phyloP scores from a whole-genome alignment of 2,329 filamentous ascomycete genomes.

The Talaromyces pinophilus region DNA sequence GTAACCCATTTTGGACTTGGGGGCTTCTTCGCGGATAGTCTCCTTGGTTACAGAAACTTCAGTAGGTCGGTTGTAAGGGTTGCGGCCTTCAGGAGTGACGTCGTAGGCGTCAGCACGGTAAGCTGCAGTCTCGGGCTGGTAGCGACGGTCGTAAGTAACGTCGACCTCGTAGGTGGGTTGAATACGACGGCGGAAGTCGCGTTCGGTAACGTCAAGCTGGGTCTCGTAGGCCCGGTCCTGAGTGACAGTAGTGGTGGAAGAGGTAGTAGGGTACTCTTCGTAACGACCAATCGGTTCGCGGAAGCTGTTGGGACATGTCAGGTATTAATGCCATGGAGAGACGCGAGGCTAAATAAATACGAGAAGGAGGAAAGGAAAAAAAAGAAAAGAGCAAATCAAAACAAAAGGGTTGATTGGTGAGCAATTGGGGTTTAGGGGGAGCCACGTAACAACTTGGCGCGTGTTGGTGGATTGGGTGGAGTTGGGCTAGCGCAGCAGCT shows the following conservation, averaged over 20 bases:
- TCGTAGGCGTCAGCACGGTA: constrained; percentile 31
- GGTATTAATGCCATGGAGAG: constrained; percentile 27
- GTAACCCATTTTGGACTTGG: constrained; percentile 70
- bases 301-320: constrained; percentile 50
- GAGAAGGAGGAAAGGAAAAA: constrained; percentile 15
- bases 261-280: constrained; percentile 36
- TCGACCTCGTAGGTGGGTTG: constrained; percentile 55
- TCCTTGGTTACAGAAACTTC: constrained; percentile 54
- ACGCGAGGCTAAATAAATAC: constrained; percentile 20
- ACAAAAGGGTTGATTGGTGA: constrained; percentile 27
- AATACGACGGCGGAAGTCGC: constrained; percentile 67
- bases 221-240: constrained; percentile 47
- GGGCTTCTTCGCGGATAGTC: constrained; percentile 55
- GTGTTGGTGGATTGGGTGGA: constrained; percentile 19
- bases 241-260: constrained; percentile 29
- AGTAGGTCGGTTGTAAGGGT: constrained; percentile 36
- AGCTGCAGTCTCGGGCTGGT: constrained; percentile 31
- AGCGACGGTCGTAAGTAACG: constrained; percentile 44
- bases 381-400: constrained; percentile 27
- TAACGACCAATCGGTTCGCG: constrained; percentile 55
- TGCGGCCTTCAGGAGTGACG: constrained; percentile 51
- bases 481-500: constrained; percentile 16
- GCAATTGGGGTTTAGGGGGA: constrained; percentile 20
- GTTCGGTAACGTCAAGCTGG: constrained; percentile 56
- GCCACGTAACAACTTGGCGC: constrained; percentile 24